phyloP scores from a whole-genome alignment of 2,329 filamentous ascomycete genomes.

The Cercospora sp. region DNA sequence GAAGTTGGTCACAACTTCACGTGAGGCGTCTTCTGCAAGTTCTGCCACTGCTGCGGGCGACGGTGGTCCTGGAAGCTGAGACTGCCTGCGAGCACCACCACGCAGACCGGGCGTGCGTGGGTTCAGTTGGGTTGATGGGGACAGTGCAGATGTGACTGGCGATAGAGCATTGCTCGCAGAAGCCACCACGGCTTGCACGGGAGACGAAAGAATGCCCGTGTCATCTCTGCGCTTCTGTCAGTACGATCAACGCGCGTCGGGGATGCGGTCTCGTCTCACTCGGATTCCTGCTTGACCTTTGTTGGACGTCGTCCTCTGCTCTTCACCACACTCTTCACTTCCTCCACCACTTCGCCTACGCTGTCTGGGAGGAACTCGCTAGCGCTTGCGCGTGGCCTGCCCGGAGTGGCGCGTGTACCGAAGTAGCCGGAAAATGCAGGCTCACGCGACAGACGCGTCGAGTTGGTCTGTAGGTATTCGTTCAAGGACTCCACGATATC shows the following conservation, averaged over 20 bases:
- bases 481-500: slow-evolving; percentile 78
- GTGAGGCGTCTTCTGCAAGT: slow-evolving; percentile 70
- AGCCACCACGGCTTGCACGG: slow-evolving; percentile 18
- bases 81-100: slow-evolving; percentile 20
- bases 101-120: slow-evolving; percentile 33
- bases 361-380: slow-evolving; percentile 24
- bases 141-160: slow-evolving; percentile 22
- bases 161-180: slow-evolving; percentile 22
- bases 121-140: slow-evolving; percentile 28
- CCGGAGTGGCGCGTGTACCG: slow-evolving; percentile 55
- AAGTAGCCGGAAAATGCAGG: slow-evolving; percentile 73
- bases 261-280: slow-evolving; percentile 27
- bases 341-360: slow-evolving; percentile 28
- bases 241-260: neutral
- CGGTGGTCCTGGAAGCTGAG: slow-evolving; percentile 60
- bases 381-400: slow-evolving; percentile 42
- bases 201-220: slow-evolving; percentile 22
- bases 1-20: slow-evolving; percentile 66
- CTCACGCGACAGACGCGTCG: slow-evolving; percentile 63
- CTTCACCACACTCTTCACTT: slow-evolving; percentile 37
- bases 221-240: slow-evolving; percentile 25
- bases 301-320: slow-evolving; percentile 34
- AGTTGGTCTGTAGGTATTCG: slow-evolving; percentile 69
- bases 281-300: slow-evolving; percentile 40
- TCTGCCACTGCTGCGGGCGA: slow-evolving; percentile 77